These are phyloP conservation scores for Trypanosoma grayi DNA, from an alignment of 208 protist genomes.

Conservation along the genomic window DNA sequence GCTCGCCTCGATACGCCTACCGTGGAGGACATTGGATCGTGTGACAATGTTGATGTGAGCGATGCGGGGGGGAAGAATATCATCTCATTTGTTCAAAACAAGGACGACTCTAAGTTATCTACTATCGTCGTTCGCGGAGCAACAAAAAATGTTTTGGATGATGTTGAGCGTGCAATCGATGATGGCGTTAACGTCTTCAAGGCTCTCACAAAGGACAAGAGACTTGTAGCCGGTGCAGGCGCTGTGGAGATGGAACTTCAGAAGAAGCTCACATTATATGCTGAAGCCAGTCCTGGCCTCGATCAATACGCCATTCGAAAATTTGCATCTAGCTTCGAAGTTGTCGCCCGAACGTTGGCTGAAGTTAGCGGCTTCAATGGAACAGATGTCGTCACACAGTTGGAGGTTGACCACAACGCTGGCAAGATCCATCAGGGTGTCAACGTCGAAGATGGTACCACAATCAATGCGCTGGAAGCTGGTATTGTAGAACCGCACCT, in stretches of 20 bases:
- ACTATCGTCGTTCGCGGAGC: conserved; percentile 99
- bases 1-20: conserved; percentile 91
- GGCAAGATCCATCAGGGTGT: conserved; percentile 92
- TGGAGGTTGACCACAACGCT: conserved; percentile 95
- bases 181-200: conserved; percentile 99
- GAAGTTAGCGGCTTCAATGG: conserved; percentile 97
- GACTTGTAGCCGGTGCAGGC: conserved; percentile 97
- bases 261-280: conserved; percentile 79
- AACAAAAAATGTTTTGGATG: conserved; percentile 98
- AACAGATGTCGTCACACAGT: conserved; percentile 94
- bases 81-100: conserved; percentile 94
- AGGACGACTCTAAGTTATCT: conserved; percentile 91
- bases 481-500: conserved; percentile 94
- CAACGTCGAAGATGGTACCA: conserved; percentile 89
- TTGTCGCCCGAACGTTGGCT: conserved; percentile 97
- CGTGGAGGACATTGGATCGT: conserved; percentile 96
- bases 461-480: conserved; percentile 76
- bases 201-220: conserved; percentile 91
- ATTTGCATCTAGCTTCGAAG: conserved; percentile 97
- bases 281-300: conserved; percentile 92
- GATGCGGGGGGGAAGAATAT: conserved; percentile 97
- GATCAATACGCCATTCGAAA: conserved; percentile 99
- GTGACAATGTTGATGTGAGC: conserved; percentile 91
- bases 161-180: conserved; percentile 96
- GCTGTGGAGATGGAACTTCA: conserved; percentile 97